Evolutionary conservation across 192 early-diverging fungal genomes (phyloP).

Genomic region (Linnemannia zychae): DNA sequence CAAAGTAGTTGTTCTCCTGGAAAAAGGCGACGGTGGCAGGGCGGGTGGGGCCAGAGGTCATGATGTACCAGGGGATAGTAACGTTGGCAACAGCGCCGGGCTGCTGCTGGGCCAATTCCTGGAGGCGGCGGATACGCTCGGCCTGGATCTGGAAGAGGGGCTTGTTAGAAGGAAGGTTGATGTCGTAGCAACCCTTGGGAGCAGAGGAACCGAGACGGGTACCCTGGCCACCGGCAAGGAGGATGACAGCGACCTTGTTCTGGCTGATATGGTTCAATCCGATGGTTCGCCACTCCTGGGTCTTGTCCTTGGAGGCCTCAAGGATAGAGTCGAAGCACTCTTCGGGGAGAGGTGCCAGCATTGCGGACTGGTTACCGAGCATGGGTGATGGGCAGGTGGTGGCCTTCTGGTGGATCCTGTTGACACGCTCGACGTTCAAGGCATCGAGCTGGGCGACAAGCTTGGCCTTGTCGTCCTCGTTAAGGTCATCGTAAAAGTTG

Average conservation of each 20-base stretch:
- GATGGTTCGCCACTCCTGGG: constrained; percentile 74
- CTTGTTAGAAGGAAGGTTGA: constrained; percentile 87
- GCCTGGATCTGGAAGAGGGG: constrained; percentile 94
- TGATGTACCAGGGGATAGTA: constrained; percentile 96
- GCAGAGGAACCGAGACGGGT: constrained; percentile 82
- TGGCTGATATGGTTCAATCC: constrained; percentile 84
- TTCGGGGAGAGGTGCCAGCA: constrained; percentile 80
- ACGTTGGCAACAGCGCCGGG: constrained; percentile 57
- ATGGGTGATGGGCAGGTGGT: constrained; percentile 61
- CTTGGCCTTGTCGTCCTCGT: constrained; percentile 63
- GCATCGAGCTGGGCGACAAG: constrained; percentile 75
- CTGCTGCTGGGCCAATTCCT: constrained; percentile 67
- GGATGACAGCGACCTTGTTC: constrained; percentile 92
- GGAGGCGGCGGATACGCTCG: constrained; percentile 88
- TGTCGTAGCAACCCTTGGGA: constrained; percentile 96
- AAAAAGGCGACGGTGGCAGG: constrained; percentile 83
- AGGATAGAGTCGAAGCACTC: constrained; percentile 72
- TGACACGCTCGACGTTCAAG: constrained; percentile 84
- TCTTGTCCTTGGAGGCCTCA: constrained; percentile 62
- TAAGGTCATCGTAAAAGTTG: constrained; percentile 79
- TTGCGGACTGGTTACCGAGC: constrained; percentile 29
- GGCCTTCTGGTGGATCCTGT: constrained; percentile 85
- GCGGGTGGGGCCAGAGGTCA: constrained; percentile 95
- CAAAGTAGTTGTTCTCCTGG: constrained; percentile 86
- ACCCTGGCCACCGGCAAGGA: constrained; percentile 92